Evolutionary conservation across 139 green algal species (phyloP).

Genomic region (Coelastrella sp.): DNA sequence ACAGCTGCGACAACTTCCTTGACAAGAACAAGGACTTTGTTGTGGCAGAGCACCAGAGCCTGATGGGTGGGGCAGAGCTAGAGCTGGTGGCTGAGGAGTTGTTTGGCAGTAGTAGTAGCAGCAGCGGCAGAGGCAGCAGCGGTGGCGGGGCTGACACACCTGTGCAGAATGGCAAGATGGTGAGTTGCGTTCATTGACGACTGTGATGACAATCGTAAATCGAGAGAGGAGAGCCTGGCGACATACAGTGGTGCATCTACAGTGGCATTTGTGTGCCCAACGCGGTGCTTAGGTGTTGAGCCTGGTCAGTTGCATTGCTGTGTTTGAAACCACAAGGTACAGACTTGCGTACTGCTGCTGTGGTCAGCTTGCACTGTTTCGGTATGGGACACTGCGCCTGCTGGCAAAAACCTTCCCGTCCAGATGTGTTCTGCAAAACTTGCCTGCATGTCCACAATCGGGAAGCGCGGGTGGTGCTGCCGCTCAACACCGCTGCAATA

Average conservation of each 20-base stretch:
- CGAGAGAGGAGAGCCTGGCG: too few relatives aligned
- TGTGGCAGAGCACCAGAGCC: slow-evolving; percentile 93
- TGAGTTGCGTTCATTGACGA: background rate
- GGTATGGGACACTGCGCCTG: too few relatives aligned
- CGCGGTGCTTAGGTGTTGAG: too few relatives aligned
- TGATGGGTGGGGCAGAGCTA: slow-evolving; percentile 77
- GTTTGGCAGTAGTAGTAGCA: slow-evolving; percentile 22
- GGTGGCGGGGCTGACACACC: background rate
- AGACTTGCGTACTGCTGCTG: too few relatives aligned
- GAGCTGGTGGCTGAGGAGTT: slow-evolving; percentile 75
- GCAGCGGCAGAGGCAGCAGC: background rate
- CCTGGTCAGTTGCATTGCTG: too few relatives aligned
- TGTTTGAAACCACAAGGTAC: too few relatives aligned
- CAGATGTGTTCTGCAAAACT: background rate
- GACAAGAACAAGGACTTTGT: slow-evolving; percentile 92
- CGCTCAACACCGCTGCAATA: too few relatives aligned
- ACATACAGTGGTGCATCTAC: too few relatives aligned
- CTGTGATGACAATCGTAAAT: too few relatives aligned
- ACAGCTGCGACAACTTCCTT: slow-evolving; percentile 66
- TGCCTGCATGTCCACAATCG: background rate
- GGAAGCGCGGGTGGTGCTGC: too few relatives aligned
- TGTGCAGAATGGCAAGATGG: slow-evolving; percentile 5
- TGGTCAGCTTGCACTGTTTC: too few relatives aligned
- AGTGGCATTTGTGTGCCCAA: too few relatives aligned
- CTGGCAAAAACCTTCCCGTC: background rate